phyloP scores from a whole-genome alignment of 2,329 filamentous ascomycete genomes.

The Pseudogymnoascus pannorum region DNA sequence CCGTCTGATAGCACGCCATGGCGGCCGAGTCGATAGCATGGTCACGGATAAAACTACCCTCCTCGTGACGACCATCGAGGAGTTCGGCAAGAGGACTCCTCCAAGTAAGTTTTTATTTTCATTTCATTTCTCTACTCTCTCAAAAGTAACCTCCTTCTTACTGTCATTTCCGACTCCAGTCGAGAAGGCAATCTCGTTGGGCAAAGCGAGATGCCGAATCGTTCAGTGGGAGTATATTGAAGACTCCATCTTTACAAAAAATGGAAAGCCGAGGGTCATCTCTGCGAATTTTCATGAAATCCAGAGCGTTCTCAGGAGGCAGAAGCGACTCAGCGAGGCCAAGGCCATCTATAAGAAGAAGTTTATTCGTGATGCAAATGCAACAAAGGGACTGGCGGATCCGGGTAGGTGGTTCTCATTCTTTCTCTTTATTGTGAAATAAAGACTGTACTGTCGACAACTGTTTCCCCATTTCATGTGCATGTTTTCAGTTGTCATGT shows the following conservation, averaged over 20 bases:
- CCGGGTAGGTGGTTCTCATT: slow-evolving; percentile 36
- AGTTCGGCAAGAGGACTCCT: slow-evolving; percentile 40
- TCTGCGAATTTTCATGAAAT: slow-evolving; percentile 19
- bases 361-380: slow-evolving; percentile 26
- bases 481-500: neutral
- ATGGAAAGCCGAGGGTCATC: slow-evolving; percentile 23
- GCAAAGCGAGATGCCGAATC: neutral
- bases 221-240: slow-evolving; percentile 7
- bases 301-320: slow-evolving; percentile 15
- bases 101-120: slow-evolving; percentile 18
- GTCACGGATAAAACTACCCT: slow-evolving; percentile 59
- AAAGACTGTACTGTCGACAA: neutral
- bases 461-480: neutral
- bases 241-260: slow-evolving; percentile 13
- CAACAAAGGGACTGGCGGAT: slow-evolving; percentile 39
- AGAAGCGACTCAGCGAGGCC: slow-evolving; percentile 32
- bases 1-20: slow-evolving; percentile 57
- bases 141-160: neutral
- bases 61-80: slow-evolving; percentile 57
- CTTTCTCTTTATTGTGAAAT: neutral
- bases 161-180: neutral
- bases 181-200: neutral
- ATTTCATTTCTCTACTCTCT: neutral
- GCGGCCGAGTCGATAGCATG: slow-evolving; percentile 47
- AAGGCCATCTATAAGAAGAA: slow-evolving; percentile 31